Conservation (phyloP, 2,329 filamentous ascomycete species). For the Hymenoscyphus fraxineus region DNA sequence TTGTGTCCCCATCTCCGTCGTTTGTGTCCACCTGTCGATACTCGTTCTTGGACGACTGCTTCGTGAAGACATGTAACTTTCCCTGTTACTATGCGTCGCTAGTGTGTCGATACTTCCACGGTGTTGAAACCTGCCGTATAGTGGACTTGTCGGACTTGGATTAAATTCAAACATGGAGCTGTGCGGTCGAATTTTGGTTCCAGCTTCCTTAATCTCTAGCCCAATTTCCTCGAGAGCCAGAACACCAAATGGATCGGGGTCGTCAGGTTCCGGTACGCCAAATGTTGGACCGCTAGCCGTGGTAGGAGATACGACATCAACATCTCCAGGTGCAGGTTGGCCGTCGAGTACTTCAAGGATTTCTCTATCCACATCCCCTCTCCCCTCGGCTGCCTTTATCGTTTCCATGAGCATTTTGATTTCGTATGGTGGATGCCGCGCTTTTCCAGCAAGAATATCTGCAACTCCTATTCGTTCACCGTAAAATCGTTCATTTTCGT, state of each 20-base stretch:
- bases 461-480: slow-evolving; percentile 58
- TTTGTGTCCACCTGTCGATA: slow-evolving; percentile 64
- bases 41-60: slow-evolving; percentile 44
- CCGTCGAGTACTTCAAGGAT: slow-evolving; percentile 61
- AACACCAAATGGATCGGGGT: slow-evolving; percentile 90
- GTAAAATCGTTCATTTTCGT: slow-evolving; percentile 86
- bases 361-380: slow-evolving; percentile 66
- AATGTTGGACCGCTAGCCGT: slow-evolving; percentile 50
- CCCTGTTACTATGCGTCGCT: slow-evolving; percentile 59
- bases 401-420: slow-evolving; percentile 59
- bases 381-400: slow-evolving; percentile 82
- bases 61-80: slow-evolving; percentile 70
- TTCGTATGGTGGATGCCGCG: slow-evolving; percentile 30
- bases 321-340: slow-evolving; percentile 74
- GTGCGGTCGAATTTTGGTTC: slow-evolving; percentile 66
- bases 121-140: slow-evolving; percentile 48
- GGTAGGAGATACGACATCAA: slow-evolving; percentile 46
- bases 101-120: slow-evolving; percentile 67
- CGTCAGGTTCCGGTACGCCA: slow-evolving; percentile 72
- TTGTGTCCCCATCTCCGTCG: slow-evolving; percentile 61
- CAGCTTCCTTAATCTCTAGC: slow-evolving; percentile 86
- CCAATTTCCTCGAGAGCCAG: slow-evolving; percentile 87
- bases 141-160: slow-evolving; percentile 70
- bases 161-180: slow-evolving; percentile 82
- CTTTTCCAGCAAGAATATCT: slow-evolving; percentile 52